A percentile compares a stretch with the other conserved stretches of the same genome.
These are phyloP conservation scores for Salix udensis DNA, from an alignment of 345 rosid species.

Conservation along the genomic window DNA sequence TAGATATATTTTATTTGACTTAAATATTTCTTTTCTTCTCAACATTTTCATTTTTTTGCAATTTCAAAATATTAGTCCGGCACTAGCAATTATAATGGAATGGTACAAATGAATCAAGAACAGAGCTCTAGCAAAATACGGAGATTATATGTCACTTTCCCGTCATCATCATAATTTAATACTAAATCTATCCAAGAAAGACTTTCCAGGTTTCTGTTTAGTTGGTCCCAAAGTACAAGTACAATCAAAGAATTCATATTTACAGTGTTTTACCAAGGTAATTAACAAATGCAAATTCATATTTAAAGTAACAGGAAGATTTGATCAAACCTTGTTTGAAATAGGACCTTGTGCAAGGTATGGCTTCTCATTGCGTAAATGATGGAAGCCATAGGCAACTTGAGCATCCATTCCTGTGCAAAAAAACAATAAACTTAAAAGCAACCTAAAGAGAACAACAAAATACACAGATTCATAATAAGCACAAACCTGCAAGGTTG, in stretches of 20 bases:
- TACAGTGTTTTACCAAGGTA: neutral
- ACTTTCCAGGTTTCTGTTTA: neutral
- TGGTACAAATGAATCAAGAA: neutral
- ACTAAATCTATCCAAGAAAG: neutral
- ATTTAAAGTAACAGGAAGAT: neutral
- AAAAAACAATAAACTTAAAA: constrained; percentile 13
- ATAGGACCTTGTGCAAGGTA: constrained; percentile 93
- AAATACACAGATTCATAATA: neutral
- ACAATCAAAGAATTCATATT: neutral
- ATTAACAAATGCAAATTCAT: neutral
- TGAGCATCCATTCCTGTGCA: constrained; percentile 95
- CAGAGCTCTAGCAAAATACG: neutral
- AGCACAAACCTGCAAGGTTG: neutral
- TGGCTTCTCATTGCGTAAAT: constrained; percentile 89
- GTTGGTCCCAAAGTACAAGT: neutral
- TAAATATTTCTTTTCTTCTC: neutral
- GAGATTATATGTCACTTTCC: neutral
- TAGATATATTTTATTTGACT: neutral
- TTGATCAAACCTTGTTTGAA: constrained; percentile 67
- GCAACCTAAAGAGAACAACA: constrained; percentile 3
- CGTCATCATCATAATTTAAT: neutral
- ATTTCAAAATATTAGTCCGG: neutral
- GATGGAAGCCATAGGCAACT: constrained; percentile 95
- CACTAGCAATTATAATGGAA: neutral
- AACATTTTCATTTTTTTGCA: neutral